These are phyloP conservation scores for Raphanus raphanistrum DNA, from an alignment of 345 rosid species.

Conservation along the genomic window DNA sequence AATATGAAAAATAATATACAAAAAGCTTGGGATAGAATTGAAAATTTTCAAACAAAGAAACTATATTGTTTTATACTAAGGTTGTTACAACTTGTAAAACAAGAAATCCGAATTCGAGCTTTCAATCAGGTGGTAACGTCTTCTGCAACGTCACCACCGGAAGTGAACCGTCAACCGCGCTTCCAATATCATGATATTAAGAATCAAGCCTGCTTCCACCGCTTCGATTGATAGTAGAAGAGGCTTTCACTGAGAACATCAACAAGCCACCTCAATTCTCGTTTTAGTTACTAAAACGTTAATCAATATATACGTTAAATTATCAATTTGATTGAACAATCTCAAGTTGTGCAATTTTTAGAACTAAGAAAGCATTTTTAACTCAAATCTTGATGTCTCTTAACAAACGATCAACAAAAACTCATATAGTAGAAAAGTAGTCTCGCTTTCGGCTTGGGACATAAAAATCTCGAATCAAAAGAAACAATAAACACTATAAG, in stretches of 20 bases:
- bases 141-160: conserved; percentile 88
- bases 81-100: neutral
- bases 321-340: neutral
- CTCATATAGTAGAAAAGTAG: neutral
- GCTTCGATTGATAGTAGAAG: no score
- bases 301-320: neutral
- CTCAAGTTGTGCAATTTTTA: neutral
- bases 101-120: conserved; percentile 37
- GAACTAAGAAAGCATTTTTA: neutral
- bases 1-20: no score
- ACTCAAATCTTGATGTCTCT: neutral
- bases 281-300: neutral
- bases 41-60: no score
- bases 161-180: neutral
- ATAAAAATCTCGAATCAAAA: conserved; percentile 14
- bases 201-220: neutral
- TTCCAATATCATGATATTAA: neutral
- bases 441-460: neutral
- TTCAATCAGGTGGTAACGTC: conserved; percentile 94
- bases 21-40: no score
- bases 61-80: no score
- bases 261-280: conserved; percentile 44
- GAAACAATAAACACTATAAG: conserved; percentile 11
- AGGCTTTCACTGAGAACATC: neutral
- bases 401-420: neutral